Evolutionary conservation across 2,329 filamentous ascomycete genomes (phyloP).

Genomic region (Neopestalotiopsis rosae): DNA sequence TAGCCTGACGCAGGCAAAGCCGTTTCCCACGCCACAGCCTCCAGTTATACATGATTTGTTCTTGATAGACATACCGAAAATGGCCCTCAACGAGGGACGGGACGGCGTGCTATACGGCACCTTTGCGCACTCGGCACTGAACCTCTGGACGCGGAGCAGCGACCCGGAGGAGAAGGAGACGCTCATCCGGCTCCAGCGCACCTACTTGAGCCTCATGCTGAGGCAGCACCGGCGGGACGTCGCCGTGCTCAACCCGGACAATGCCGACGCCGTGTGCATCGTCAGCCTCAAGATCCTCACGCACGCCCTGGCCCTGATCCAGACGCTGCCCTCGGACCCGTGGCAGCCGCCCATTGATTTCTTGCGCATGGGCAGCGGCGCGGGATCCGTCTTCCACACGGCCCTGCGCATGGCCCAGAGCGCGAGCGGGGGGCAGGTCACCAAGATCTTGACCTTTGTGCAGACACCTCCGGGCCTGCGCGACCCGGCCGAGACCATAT

Average conservation of each 20-base stretch:
- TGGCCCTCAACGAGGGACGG: constrained; percentile 38
- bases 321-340: constrained; percentile 40
- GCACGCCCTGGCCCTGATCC: constrained; percentile 44
- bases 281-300: constrained; percentile 40
- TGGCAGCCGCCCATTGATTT: constrained; percentile 46
- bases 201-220: constrained; percentile 41
- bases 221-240: constrained; percentile 43
- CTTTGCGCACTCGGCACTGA: constrained; percentile 43
- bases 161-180: constrained; percentile 32
- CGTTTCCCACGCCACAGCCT: constrained; percentile 29
- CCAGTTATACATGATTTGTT: constrained; percentile 33
- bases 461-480: constrained; percentile 33
- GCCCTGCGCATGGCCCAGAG: constrained; percentile 30
- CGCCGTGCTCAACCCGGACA: constrained; percentile 32
- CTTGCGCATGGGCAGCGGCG: constrained; percentile 41
- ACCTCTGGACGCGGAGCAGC: constrained; percentile 37
- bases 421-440: constrained; percentile 17
- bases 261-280: constrained; percentile 42
- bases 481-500: constrained; percentile 37
- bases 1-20: constrained; percentile 37
- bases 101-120: constrained; percentile 39
- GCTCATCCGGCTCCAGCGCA: constrained; percentile 40
- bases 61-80: constrained; percentile 37
- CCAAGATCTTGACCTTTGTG: constrained; percentile 34
- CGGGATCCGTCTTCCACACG: constrained; percentile 37